Evolutionary conservation across 257 asterid species (phyloP), one percentile per base, ranked within the genome.

Genomic region (Marsdenia floribunda): DNA sequence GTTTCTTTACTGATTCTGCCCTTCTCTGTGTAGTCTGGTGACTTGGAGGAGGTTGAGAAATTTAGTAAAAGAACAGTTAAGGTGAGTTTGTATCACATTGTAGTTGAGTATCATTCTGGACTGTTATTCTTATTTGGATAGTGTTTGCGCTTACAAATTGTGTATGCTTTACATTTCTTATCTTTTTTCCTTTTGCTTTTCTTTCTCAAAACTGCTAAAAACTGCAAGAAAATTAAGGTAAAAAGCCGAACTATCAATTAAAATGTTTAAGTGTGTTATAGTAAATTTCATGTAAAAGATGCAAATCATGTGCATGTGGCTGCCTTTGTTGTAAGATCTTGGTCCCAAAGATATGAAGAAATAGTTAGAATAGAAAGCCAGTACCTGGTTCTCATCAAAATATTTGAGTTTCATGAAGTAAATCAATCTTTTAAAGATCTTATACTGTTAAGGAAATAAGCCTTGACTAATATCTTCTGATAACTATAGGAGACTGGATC

Each of bases 21-120:
- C 49, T 12, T 60, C 64, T 38, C 72, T 75, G 79, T 83, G 82
- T 87, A 92, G 98, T 60, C 81, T 46, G 98, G 97, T 68, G 85
- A 89, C 82, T 84, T 84, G 85, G 97, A 92, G 87, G 98, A 95
- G 55, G 90, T 95, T 58, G 99, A 95, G 85, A 92, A 95, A 80
- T 95, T 88, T 81, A 95, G 99, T 80, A 95, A 95, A 86, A 80
- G 99, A 87, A 92, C 99, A 12, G 99, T 95, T 50, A 95, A 92
- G 97, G 98, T 90, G 68, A 40, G 91, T 73, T 38, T 61, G n/a
- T 68, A 6, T 35, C 35, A 3, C 9, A 3, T 12, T n/a, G 12
- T 19, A 64, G 18, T 21, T 18, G 71, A 38, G 33, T 44, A 40
- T 55, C 9, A n/a, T 16, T 42, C 35, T 42, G 2, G n/a, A 42